Evolutionary conservation across 352 stramenopile species (phyloP), one percentile per base, ranked within the genome.

Genomic region (Pythium rishiriense): DNA sequence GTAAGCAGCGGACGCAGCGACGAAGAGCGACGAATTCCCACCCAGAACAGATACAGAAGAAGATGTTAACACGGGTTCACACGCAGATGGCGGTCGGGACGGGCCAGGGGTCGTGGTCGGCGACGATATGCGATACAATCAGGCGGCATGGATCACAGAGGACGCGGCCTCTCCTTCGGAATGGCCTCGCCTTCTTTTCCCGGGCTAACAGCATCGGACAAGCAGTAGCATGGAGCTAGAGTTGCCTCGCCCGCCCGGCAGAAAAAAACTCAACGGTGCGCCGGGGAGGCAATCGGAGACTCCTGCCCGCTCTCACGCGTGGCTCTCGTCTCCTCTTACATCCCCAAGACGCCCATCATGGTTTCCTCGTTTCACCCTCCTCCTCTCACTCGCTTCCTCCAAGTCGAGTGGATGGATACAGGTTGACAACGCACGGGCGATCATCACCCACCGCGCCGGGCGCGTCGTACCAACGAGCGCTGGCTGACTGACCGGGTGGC

Each of bases 1-100:
- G 48, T 21, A 33, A 31, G 35, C 28, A 52, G 28, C 50, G 33
- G 63, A 37, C 39, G 42, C 49, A n/a, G 15, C 22, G 33, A 21
- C 37, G 52, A 50, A 24, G 52, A 59, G 8, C 37, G 37, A 43
- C 37, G 25, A 25, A 59, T 50, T 65, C 59, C 51, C 59, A 72
- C 67, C 72, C 61, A 82, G 70, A 79, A 88, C 74, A 85, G 79
- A 89, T 78, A 92, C 76, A 88, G 78, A 90, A 92, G 83, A 90
- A 88, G 76, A 83, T 68, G 77, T 90, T 90, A 93, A 93, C 80
- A 89, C 58, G 45, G 61, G 47, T 57, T 45, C 50, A 43, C 43
- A 55, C 45, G 45, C 46, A 66, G 42, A 41, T 24, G 19, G 50
- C 28, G 41, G 59, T 64, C 51, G 59, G 50, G 50, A 31, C 37